These are phyloP conservation scores for Lunasporangiospora selenospora DNA, from an alignment of 192 early-diverging fungal genomes.

Conservation along the genomic window DNA sequence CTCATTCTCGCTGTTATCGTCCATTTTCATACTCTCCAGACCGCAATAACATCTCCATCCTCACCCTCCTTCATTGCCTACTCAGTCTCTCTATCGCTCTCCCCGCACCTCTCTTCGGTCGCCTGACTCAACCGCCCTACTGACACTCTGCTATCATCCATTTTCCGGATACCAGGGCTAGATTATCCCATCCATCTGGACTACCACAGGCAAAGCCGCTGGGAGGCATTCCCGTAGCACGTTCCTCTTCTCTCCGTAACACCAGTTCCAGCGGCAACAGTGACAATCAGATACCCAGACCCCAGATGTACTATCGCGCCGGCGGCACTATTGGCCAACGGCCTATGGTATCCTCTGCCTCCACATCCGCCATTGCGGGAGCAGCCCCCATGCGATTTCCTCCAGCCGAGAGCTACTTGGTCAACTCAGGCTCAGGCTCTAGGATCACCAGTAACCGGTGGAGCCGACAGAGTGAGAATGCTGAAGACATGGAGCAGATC, in stretches of 20 bases:
- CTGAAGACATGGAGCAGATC: constrained; percentile 28
- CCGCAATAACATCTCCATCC: too few relatives aligned
- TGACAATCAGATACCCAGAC: constrained; percentile 35
- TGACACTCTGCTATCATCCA: too few relatives aligned
- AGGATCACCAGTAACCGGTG: not conserved
- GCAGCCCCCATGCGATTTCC: not conserved
- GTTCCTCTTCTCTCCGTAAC: constrained; percentile 23
- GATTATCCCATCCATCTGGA: constrained; percentile 13
- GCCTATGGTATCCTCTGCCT: too few relatives aligned
- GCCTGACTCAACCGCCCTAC: too few relatives aligned
- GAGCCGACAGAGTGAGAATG: not conserved
- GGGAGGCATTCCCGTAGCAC: constrained; percentile 8
- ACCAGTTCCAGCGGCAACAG: not conserved
- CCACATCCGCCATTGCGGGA: constrained; percentile 8
- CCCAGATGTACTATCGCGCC: constrained; percentile 16
- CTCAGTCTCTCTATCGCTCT: too few relatives aligned
- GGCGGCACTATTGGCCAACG: too few relatives aligned
- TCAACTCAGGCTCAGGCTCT: constrained; percentile 6
- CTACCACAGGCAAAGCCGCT: constrained; percentile 10
- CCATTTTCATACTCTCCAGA: not conserved
- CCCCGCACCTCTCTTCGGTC: too few relatives aligned
- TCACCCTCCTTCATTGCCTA: too few relatives aligned
- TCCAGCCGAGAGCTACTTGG: not conserved
- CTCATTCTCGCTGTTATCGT: not conserved
- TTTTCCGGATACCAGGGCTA: too few relatives aligned